A percentile compares a stretch with the other conserved stretches of the same genome.
These are phyloP conservation scores for Decorospora gaudefroyi DNA, from an alignment of 2,329 filamentous ascomycete species.

Conservation along the genomic window DNA sequence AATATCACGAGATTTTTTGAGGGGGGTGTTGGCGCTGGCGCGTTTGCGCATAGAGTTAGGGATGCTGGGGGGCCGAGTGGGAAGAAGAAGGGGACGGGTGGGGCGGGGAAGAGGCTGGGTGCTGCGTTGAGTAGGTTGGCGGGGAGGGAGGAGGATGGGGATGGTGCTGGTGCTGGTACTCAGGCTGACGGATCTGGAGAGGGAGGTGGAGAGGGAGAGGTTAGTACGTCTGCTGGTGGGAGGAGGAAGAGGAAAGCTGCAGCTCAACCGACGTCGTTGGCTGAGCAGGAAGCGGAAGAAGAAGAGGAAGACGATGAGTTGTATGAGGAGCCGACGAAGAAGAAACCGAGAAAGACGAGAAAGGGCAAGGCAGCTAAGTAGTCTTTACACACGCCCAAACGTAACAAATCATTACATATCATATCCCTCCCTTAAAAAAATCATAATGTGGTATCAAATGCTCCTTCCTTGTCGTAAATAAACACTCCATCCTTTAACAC, in stretches of 20 bases:
- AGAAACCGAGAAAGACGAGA: slow-evolving; percentile 26
- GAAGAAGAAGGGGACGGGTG: slow-evolving; percentile 38
- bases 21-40: slow-evolving; percentile 71
- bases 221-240: slow-evolving; percentile 7
- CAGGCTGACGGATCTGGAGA: slow-evolving; percentile 24
- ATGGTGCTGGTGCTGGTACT: too few relatives aligned
- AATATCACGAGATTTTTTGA: slow-evolving; percentile 95
- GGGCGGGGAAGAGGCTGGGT: slow-evolving; percentile 42
- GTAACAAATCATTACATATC: background rate
- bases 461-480: too few relatives aligned
- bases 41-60: slow-evolving; percentile 71
- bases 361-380: slow-evolving; percentile 15
- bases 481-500: background rate
- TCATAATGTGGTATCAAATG: slow-evolving; percentile 3
- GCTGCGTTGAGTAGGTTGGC: slow-evolving; percentile 40
- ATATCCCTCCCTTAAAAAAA: background rate
- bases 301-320: slow-evolving; percentile 30
- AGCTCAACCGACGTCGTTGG: slow-evolving; percentile 15
- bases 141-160: slow-evolving; percentile 35
- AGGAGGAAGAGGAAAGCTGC: slow-evolving; percentile 32
- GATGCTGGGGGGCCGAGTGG: slow-evolving; percentile 61
- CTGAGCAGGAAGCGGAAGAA: slow-evolving; percentile 23
- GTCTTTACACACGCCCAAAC: background rate
- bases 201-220: slow-evolving; percentile 27
- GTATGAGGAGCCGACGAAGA: slow-evolving; percentile 39